Evolutionary conservation across 139 green algal genomes (phyloP), one percentile per base, ranked within the genome.

Genomic region (Choricystis sp.): DNA sequence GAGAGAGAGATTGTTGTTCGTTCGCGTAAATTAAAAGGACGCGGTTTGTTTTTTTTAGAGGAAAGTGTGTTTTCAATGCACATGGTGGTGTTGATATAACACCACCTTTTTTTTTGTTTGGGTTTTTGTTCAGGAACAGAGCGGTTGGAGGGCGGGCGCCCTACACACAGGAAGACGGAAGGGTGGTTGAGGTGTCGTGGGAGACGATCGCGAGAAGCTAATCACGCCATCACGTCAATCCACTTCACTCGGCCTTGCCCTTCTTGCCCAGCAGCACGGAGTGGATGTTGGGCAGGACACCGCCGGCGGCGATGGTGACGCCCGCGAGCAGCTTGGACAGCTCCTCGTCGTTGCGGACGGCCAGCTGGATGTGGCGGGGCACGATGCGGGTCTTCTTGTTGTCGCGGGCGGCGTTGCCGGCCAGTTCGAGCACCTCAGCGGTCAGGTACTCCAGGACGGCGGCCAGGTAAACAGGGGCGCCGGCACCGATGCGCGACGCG

Each of bases 351-450:
- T 77, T 83, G 31, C 72, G 59, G 23, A 80, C 68, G 29, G 75
- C 75, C 58, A 91, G 75, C 79, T 91, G 83, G 66, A 92, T 88
- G 74, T 94, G 85, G 57, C 85, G 72, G 14, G 85, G 83, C 0
- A 84, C 62, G 61, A 95, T 94, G 62, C 86, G 75, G 56, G 75
- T 87, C 80, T 92, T 92, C 77, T 94, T 92, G 81, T 89, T 91
- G 79, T 91, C 82, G 27, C 83, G 72, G 30, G 79, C 74, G 9
- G 81, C 81, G 69, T 88, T 88, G 63, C 81, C 81, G 20, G 81
- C 77, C 59, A 88, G 69, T 73, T 88, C 81, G 27, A 88, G 77
- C 30, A 79, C 73, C 63, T 74, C 69, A 9, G 69, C 66, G 21
- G 77, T 71, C 25, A 86, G 70, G 68, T 86, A 85, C 68, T 86